Evolutionary conservation across 805 yeast genomes (phyloP).

Genomic region (Wickerhamomyces xylosicus): DNA sequence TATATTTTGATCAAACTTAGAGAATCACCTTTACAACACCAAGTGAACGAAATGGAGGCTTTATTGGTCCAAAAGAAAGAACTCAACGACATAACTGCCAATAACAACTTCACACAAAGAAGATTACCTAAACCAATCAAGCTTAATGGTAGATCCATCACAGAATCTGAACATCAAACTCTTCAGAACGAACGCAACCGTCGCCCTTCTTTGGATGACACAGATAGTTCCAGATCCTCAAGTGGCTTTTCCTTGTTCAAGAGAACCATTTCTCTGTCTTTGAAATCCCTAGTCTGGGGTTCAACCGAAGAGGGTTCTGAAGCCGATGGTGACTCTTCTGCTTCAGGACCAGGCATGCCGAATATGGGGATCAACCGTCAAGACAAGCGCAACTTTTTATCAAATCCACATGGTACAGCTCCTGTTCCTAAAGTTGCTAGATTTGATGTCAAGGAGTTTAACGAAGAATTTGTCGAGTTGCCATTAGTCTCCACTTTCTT

Average conservation of each 20-base stretch:
- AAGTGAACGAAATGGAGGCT: constrained; percentile 57
- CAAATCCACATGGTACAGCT: constrained; percentile 29
- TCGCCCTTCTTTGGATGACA: no score
- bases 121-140: constrained; percentile 23
- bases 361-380: not conserved
- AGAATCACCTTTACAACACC: constrained; percentile 47
- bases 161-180: constrained; percentile 1
- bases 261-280: constrained; percentile 20
- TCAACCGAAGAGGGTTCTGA: constrained; percentile 14
- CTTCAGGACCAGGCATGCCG: not conserved
- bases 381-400: not conserved
- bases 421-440: constrained; percentile 51
- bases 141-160: constrained; percentile 20
- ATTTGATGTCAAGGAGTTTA: constrained; percentile 22
- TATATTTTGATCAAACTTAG: constrained; percentile 49
- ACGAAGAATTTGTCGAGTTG: constrained; percentile 22
- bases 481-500: constrained; percentile 56
- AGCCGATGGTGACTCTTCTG: constrained; percentile 5
- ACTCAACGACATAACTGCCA: no score
- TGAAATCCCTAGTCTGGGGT: constrained; percentile 19
- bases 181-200: no score
- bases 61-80: constrained; percentile 40
- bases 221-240: constrained; percentile 2
- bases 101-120: constrained; percentile 13
- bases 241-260: constrained; percentile 11